Evolutionary conservation across 306 rosid species (phyloP), one percentile per base, ranked within the genome.

Genomic region (Corylus heterophylla): DNA sequence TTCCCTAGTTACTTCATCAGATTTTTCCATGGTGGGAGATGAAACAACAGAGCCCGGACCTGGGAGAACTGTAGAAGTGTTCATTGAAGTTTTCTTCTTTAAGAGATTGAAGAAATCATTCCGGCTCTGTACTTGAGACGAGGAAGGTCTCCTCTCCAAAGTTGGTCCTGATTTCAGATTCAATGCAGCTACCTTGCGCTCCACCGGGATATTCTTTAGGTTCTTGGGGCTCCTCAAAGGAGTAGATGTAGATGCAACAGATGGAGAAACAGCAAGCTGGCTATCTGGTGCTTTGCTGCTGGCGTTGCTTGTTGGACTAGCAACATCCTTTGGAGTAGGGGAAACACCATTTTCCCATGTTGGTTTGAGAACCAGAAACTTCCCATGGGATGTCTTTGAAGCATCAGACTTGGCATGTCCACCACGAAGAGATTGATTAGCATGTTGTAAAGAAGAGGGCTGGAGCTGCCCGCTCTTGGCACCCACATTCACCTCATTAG

Each of bases 51-150:
- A 73, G 82, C 85, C 81, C n/a, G 97, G 83, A 74, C 87, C 93
- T 31, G 92, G 87, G 66, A 78, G 85, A 75, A 63, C 83, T 54
- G 87, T 71, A 63, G 97, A 76, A 37, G 89, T 80, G 81, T 78
- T 93, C 80, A 47, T 82, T 6, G 86, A 74, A 31, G 96, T 93
- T 82, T 93, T 91, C 84, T 84, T 91, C 92, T 95, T 95, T 17
- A 96, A 62, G 78, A 82, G 92, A 76, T 96, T 93, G 82, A 96
- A 96, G 82, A 96, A 96, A 78, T 93, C 99, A 82, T 93, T 89
- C 83, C 99, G 89, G 84, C 99, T 96, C 92, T 96, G 96, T 50
- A 80, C 88, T 84, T 93, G 99, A 77, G 96, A 91, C 79, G 90
- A 55, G 59, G 93, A 87, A 29, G 91, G 90, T 82, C 89, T 93